Base-by-base conservation (phyloP, 2,329 filamentous ascomycete genomes). In the Parafenestella ontariensis region DNA sequence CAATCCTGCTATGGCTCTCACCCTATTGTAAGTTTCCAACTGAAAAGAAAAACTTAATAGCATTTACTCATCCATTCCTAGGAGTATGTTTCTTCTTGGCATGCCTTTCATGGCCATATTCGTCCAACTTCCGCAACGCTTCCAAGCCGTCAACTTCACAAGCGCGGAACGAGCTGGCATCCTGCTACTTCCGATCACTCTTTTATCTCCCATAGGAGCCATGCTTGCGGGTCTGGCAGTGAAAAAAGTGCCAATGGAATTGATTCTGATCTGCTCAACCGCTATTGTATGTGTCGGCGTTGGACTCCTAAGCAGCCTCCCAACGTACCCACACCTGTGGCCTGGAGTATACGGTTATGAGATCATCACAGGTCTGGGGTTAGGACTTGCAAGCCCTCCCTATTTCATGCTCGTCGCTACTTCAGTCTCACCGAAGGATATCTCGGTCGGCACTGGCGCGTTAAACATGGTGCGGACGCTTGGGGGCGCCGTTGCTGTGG, bases 391-490 rank as follows among this genome's bases (percentile, higher is more conserved):
- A 10, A 70, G 55, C 37, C 65, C 71, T 15, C 60, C 69, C 1
- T 71, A 65, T 45, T 74, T 62, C 57, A 62, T 70, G 46, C 58
- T 73, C 0, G 46, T 73, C 8, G 54, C 58, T 17, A 68, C 61
- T 1, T 57, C 59, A 9, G 49, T 70, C 15, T 59, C 56, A 10
- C 62, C 67, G 26, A 66, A 64, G 24, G 68, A 73, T 34, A 56
- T 66, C 1, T 54, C 71, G 6, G 62, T 70, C 8, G 70, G 60
- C 9, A 72, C 69, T 1, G 69, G 71, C 5, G 61, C 65, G 4
- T 36, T 74, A 23, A 73, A 73, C 47, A 72, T 71, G 69, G 46
- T 70, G 43, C 66, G 69, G 5, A 73, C 69, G 2, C 52, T 74
- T 1, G 71, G 71, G 4, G 71, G 70, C 10, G 66, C 63, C 45